phyloP scores from a whole-genome alignment of 2,329 filamentous ascomycete species.

The Neofusicoccum sp. region DNA sequence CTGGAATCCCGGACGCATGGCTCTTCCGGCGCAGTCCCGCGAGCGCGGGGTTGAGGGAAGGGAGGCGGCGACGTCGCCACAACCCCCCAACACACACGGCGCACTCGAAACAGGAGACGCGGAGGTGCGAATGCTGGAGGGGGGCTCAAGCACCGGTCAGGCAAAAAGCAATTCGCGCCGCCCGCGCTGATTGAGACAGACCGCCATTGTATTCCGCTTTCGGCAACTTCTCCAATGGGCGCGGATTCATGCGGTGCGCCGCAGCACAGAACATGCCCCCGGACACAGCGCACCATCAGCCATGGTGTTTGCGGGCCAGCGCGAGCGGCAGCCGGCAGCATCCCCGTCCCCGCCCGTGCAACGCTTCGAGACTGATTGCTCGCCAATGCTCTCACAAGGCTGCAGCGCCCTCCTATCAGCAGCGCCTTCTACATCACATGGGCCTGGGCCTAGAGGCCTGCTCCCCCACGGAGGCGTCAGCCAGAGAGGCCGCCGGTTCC shows the following conservation, averaged over 20 bases:
- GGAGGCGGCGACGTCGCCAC: not conserved
- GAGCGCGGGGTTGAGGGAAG: not conserved
- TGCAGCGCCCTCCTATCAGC: slow-evolving; percentile 14
- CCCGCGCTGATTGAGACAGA: not conserved
- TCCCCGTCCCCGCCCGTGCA: not conserved
- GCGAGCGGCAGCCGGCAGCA: too few relatives aligned
- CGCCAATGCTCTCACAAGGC: slow-evolving; percentile 14
- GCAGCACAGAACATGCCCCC: too few relatives aligned
- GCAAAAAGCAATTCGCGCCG: not conserved
- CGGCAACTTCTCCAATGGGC: not conserved
- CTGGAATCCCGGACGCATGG: not conserved
- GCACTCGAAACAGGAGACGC: too few relatives aligned
- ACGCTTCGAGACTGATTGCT: slow-evolving; percentile 17
- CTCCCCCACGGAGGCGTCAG: not conserved
- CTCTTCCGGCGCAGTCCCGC: slow-evolving; percentile 1
- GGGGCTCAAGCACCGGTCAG: too few relatives aligned
- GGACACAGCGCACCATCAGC: not conserved
- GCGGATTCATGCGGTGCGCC: slow-evolving; percentile 2
- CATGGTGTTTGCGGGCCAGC: not conserved
- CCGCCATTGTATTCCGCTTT: slow-evolving; percentile 5
- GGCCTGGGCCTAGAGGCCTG: not conserved
- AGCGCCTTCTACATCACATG: slow-evolving; percentile 15
- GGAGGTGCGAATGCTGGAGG: too few relatives aligned
- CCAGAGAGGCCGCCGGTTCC: not conserved
- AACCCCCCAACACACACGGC: too few relatives aligned